Conservation (phyloP, 1,139 yeast species). For the Saccharomyces hybrid region DNA sequence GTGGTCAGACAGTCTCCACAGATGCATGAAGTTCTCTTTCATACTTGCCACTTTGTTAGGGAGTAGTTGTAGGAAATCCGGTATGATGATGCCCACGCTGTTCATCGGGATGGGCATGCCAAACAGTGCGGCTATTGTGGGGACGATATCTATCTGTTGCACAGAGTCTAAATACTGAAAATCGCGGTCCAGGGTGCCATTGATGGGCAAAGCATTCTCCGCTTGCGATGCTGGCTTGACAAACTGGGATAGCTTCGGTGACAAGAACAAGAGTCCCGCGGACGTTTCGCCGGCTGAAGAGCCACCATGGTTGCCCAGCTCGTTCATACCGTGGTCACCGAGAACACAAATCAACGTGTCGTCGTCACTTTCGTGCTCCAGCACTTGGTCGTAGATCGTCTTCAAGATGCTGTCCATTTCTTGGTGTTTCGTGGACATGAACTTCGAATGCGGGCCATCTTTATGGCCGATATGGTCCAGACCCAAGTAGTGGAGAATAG, state of each 20-base stretch:
- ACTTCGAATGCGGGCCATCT: conserved; percentile 77
- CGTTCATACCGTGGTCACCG: conserved; percentile 97
- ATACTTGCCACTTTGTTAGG: conserved; percentile 37
- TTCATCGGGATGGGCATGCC: conserved; percentile 83
- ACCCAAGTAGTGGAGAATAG: conserved; percentile 86
- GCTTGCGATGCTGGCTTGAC: conserved; percentile 15
- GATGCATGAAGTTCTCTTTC: conserved; percentile 57
- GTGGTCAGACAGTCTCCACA: conserved; percentile 30
- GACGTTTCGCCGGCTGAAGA: conserved; percentile 88
- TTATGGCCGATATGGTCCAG: conserved; percentile 97
- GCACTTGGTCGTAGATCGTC: conserved; percentile 37
- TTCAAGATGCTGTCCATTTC: conserved; percentile 76
- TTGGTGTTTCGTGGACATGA: conserved; percentile 71
- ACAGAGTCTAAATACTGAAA: conserved; percentile 48
- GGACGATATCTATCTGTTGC: conserved; percentile 83
- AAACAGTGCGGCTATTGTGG: conserved; percentile 66
- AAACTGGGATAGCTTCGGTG: conserved; percentile 45
- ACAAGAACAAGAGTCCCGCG: conserved; percentile 66
- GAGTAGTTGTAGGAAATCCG: conserved; percentile 51
- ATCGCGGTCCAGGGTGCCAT: conserved; percentile 29
- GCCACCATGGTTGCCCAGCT: conserved; percentile 89
- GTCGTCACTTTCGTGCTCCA: conserved; percentile 38
- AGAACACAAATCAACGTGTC: conserved; percentile 64
- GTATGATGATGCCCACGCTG: conserved; percentile 67
- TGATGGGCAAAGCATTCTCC: conserved; percentile 39